Conservation (phyloP, 2,329 filamentous ascomycete species). For the Aspergillus proliferans region DNA sequence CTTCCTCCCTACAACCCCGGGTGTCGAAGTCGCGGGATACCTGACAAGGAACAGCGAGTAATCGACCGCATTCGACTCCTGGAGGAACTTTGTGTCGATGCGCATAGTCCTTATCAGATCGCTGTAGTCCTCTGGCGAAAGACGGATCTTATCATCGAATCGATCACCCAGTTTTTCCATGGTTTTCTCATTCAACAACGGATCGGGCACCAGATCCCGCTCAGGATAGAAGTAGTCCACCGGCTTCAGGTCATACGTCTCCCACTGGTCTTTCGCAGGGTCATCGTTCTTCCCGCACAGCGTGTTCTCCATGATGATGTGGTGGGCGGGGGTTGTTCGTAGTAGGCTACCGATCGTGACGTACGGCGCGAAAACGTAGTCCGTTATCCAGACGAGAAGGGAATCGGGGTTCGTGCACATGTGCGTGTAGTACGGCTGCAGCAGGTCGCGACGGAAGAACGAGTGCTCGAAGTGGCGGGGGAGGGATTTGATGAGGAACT, state of each 20-base stretch:
- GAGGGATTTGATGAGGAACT: conserved; percentile 65
- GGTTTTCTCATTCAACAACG: conserved; percentile 57
- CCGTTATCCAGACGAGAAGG: conserved; percentile 64
- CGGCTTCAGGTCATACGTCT: conserved; percentile 69
- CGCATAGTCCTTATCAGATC: conserved; percentile 52
- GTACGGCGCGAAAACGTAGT: conserved; percentile 56
- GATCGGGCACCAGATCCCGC: conserved; percentile 61
- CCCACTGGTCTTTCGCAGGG: conserved; percentile 49
- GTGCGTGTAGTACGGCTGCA: conserved; percentile 59
- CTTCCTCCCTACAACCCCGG: conserved; percentile 25
- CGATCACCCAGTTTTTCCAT: conserved; percentile 61
- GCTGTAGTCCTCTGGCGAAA: conserved; percentile 51
- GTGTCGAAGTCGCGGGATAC: conserved; percentile 37
- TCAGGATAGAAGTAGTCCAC: conserved; percentile 71
- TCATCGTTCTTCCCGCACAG: conserved; percentile 54
- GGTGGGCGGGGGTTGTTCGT: conserved; percentile 59
- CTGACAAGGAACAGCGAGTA: conserved; percentile 69
- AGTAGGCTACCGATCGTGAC: conserved; percentile 55
- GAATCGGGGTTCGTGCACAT: conserved; percentile 56
- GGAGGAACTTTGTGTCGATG: conserved; percentile 58
- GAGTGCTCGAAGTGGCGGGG: conserved; percentile 63
- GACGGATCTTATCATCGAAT: conserved; percentile 59
- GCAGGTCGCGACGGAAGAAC: conserved; percentile 62
- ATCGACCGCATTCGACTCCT: conserved; percentile 61
- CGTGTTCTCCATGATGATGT: conserved; percentile 74